A percentile compares a stretch with the other conserved stretches of the same genome.
These are phyloP conservation scores for Trichoderma sp. DNA, from an alignment of 2,329 filamentous ascomycete species.

Conservation along the genomic window DNA sequence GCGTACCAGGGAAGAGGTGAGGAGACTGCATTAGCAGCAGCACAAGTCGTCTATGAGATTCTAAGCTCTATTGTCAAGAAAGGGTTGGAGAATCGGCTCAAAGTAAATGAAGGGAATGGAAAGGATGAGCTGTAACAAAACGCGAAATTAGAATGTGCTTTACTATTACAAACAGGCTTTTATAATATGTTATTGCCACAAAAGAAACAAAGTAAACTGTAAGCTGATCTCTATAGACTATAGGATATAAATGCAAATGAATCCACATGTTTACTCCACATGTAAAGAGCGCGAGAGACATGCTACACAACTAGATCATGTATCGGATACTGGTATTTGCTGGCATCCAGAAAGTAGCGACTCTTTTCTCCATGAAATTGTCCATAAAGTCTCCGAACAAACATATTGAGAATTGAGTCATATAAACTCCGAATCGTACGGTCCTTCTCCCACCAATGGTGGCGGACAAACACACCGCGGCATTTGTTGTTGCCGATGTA, in stretches of 20 bases:
- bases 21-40: slow-evolving; percentile 78
- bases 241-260: background rate
- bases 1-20: slow-evolving; percentile 81
- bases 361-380: background rate
- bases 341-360: background rate
- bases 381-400: background rate
- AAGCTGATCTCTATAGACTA: background rate
- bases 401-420: background rate
- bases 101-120: slow-evolving; percentile 32
- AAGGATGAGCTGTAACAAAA: slow-evolving; percentile 43
- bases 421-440: background rate
- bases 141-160: background rate
- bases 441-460: background rate
- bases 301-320: background rate
- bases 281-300: background rate
- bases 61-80: slow-evolving; percentile 72
- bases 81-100: slow-evolving; percentile 42
- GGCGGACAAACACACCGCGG: background rate
- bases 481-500: background rate
- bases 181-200: background rate
- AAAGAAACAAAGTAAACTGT: background rate
- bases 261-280: background rate
- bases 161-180: background rate
- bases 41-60: slow-evolving; percentile 85
- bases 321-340: background rate